Base-by-base conservation (phyloP, 768 basidiomycete species). In the Lentinula boryana region DNA sequence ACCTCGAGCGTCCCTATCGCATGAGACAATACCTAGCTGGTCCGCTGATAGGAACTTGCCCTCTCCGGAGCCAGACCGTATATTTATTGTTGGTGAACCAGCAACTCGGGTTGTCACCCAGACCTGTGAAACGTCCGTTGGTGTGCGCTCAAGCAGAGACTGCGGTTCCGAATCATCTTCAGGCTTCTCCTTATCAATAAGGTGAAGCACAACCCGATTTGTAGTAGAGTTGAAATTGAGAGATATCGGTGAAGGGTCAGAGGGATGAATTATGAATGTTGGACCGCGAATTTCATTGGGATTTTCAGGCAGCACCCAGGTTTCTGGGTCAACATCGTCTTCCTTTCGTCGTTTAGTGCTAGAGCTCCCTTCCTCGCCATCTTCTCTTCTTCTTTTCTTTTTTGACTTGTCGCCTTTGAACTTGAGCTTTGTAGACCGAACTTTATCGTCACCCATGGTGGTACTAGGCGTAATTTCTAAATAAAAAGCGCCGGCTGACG, bases 21-120 rank as follows among this genome's bases (percentile, higher is more conserved):
- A 87, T 64, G 87, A 84, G 13, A 96, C 88, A 18, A 93, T 76
- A 6, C 94, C 94, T 67, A 92, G 86, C 63, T 86, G 80, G 75
- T 95, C 92, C 73, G 89, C 91, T 7, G 91, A 93, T 51, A 97
- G 75, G 71, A 95, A 97, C 73, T 94, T 94, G 9, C 92, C 92
- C 70, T 90, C 91, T 23, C 90, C 90, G n/a, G 84, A 84, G 1
- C 91, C 91, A 36, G 91, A 91, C 21, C 94, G 86, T 62, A 96
- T 75, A 70, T 95, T 96, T 69, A 96, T 82, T 10, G 91, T 92
- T 5, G 84, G 71, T 18, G 93, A 85, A 36, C 93, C 93, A 43
- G 92, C 89, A 21, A 95, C 82, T 51, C 91, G 86, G 32, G 93
- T 95, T 23, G 81, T 84, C 13, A 96, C 94, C 93, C 93, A 96